Evolutionary conservation across 257 asterid genomes (phyloP), one percentile per base, ranked within the genome.

Genomic region (Solanum tacnaense): DNA sequence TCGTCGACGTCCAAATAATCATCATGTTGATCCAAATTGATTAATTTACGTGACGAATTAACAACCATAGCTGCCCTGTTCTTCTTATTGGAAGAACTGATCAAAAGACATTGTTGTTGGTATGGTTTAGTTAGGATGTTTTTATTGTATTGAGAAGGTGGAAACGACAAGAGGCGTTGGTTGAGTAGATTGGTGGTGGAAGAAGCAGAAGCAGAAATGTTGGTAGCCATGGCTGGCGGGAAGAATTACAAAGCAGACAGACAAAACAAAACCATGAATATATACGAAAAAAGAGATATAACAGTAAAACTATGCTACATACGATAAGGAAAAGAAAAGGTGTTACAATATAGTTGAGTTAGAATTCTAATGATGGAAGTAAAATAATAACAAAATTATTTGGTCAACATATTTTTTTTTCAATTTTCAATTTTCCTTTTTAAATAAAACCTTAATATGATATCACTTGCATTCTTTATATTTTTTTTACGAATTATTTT

Each of bases 21-120:
- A 6, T 32, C 32, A 46, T 56, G 27, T 73, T 52, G 27, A 39
- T 32, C 39, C 67, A 35, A 1, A 67, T 44, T 49, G 71, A 84
- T 52, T 86, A 35, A 79, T 89, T 84, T 16, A 31, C 9, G 15
- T 49, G 92, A 73, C 16, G 56, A 85, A 49, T 87, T 21, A 36
- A 20, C 25, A 3, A 7, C 67, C 67, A 20, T 7, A 6, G 12
- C 67, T 58, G 67, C 67, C 67, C 25, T 58, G 20, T 23, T 74
- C 10, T 74, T 74, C 83, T 93, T 91, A 52, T 91, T 91, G 18
- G 96, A 87, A 60, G 91, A 52, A 32, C 44, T 41, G 27, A 75
- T 38, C 13, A 58, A 27, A 86, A 31, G 90, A 74, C 70, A 13
- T 91, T 88, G 27, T 86, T 91, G 89, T 88, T 15, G 25, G 31